Conservation (phyloP, 108 stramenopile genomes). For the Fragilariopsis cylindrus region DNA sequence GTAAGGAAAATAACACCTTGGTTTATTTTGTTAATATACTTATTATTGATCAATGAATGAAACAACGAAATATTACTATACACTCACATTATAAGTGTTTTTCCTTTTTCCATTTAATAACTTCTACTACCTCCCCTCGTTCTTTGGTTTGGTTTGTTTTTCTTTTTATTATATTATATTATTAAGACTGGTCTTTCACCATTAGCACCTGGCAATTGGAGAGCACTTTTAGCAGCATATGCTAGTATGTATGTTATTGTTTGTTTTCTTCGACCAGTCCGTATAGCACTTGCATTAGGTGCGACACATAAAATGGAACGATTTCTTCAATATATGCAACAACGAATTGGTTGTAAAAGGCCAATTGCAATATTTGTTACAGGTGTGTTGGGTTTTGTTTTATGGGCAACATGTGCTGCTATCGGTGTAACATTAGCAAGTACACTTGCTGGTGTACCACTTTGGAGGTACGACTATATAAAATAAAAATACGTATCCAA, state of each 20-base stretch:
- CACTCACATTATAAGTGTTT: constrained; percentile 1
- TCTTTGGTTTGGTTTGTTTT: too few relatives aligned
- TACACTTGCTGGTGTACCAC: constrained; percentile 32
- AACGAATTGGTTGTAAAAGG: constrained; percentile 20
- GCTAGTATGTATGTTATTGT: constrained; percentile 64
- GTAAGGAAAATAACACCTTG: background rate
- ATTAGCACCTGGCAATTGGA: constrained; percentile 79
- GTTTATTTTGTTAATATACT: background rate
- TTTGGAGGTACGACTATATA: constrained; percentile 16
- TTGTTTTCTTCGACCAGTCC: constrained; percentile 62
- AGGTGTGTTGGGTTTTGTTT: constrained; percentile 5
- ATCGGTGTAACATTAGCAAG: constrained; percentile 30
- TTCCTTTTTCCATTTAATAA: background rate
- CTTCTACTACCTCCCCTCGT: too few relatives aligned
- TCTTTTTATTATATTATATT: too few relatives aligned
- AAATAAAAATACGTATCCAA: background rate
- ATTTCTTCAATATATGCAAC: constrained; percentile 18
- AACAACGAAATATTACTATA: background rate
- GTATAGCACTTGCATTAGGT: constrained; percentile 51
- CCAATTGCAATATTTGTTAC: constrained; percentile 14
- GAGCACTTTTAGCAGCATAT: constrained; percentile 69
- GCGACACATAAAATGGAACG: constrained; percentile 29
- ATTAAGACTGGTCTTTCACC: constrained; percentile 68
- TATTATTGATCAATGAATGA: background rate
- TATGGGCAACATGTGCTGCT: constrained; percentile 15